Evolutionary conservation across 2,329 filamentous ascomycete genomes (phyloP).

Genomic region (Ophiostoma ips): DNA sequence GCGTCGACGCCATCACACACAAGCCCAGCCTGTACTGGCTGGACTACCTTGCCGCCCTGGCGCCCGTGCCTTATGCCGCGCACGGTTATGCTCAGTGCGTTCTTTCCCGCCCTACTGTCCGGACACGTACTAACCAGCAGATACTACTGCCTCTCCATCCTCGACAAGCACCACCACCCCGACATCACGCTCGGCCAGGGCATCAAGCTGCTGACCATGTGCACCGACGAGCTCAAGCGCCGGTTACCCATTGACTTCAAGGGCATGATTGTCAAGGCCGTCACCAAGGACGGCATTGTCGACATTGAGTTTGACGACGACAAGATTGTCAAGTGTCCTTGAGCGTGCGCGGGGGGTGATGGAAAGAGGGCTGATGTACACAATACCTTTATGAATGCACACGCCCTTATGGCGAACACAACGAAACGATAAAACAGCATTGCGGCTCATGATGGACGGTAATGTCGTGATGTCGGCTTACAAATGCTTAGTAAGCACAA

Average conservation of each 20-base stretch:
- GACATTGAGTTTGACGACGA: constrained; percentile 79
- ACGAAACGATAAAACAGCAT: no score
- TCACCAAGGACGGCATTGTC: constrained; percentile 84
- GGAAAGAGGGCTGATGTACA: no score
- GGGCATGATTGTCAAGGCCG: constrained; percentile 83
- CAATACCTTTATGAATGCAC: no score
- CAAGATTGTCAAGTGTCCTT: constrained; percentile 42
- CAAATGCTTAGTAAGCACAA: no score
- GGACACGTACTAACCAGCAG: not conserved
- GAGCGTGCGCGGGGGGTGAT: no score
- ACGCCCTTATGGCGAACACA: not conserved
- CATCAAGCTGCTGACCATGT: constrained; percentile 84
- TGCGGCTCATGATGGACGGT: no score
- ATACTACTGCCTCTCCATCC: constrained; percentile 94
- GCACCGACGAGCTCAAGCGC: constrained; percentile 92
- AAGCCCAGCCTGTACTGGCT: constrained; percentile 94
- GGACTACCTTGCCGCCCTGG: constrained; percentile 85
- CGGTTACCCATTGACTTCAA: constrained; percentile 98
- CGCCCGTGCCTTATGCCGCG: constrained; percentile 83
- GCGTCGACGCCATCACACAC: constrained; percentile 80
- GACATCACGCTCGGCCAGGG: constrained; percentile 82
- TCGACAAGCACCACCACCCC: constrained; percentile 97
- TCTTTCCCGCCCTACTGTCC: no score
- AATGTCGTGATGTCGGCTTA: no score
- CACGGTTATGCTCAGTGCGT: constrained; percentile 96